Evolutionary conservation across 2,329 filamentous ascomycete genomes (phyloP).

Genomic region (Diaporthe batatas): DNA sequence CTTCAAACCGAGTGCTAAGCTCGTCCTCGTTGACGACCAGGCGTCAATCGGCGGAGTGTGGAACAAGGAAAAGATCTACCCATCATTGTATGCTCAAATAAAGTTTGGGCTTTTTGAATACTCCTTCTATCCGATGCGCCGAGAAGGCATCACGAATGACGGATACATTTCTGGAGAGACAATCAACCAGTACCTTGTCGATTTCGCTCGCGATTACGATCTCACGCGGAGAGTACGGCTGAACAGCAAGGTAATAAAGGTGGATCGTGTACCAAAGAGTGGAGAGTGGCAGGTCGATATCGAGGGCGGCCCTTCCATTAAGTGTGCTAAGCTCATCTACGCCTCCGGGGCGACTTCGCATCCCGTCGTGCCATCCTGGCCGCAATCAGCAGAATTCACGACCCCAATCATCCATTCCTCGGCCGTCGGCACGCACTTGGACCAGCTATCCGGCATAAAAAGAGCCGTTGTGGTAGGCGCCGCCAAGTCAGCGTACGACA

Average conservation of each 20-base stretch:
- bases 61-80: slow-evolving; percentile 57
- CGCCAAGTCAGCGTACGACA: slow-evolving; percentile 74
- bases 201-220: slow-evolving; percentile 66
- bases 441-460: slow-evolving; percentile 49
- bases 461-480: slow-evolving; percentile 68
- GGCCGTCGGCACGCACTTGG: slow-evolving; percentile 59
- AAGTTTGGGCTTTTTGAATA: slow-evolving; percentile 56
- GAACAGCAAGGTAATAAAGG: slow-evolving; percentile 62
- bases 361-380: slow-evolving; percentile 66
- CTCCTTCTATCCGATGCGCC: slow-evolving; percentile 52
- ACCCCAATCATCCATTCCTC: slow-evolving; percentile 70
- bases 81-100: slow-evolving; percentile 59
- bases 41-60: slow-evolving; percentile 57
- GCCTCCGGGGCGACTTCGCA: slow-evolving; percentile 72
- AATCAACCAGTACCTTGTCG: slow-evolving; percentile 68
- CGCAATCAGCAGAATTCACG: slow-evolving; percentile 63
- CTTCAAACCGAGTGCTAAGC: slow-evolving; percentile 54
- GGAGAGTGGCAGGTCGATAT: slow-evolving; percentile 51
- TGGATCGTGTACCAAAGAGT: slow-evolving; percentile 53
- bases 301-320: slow-evolving; percentile 42
- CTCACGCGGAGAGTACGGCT: slow-evolving; percentile 63
- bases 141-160: slow-evolving; percentile 35
- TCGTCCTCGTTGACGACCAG: slow-evolving; percentile 59
- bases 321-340: slow-evolving; percentile 66
- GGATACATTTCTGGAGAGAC: slow-evolving; percentile 66